Evolutionary conservation across 2,329 filamentous ascomycete genomes (phyloP), one percentile per base, ranked within the genome.

Genomic region (Periglandula ipomoeae): DNA sequence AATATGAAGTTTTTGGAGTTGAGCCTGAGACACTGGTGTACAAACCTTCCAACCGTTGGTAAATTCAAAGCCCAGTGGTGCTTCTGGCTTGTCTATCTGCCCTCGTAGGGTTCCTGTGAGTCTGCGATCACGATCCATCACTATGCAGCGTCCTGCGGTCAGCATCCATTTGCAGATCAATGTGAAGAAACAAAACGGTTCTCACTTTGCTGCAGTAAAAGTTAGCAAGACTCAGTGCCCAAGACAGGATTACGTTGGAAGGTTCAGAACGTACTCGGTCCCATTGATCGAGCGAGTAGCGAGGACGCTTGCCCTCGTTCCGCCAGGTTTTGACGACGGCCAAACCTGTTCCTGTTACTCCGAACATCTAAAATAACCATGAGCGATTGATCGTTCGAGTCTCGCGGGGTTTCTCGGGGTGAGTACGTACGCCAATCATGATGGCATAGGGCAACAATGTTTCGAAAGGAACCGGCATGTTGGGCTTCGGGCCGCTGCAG

Each of bases 121-220:
- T 60, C 80, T 73, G 52, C 73, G 70, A 58, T 84, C 80, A 58
- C 80, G 78, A 49, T 80, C 73, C 79, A 83, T 82, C 80, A 84
- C 80, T 83, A 47, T 24, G n/a, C 27, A 26, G n/a, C 13, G 13
- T 32, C 15, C 11, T 11, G 10, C n/a, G 20, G 35, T 50, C 9
- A 52, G 47, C 26, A 32, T 30, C n/a, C 32, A 23, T 20, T 49
- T 38, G 48, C 52, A 50, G 52, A 50, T 35, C 26, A 13, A 11
- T 4, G n/a, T 24, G n/a, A n/a, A n/a, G n/a, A n/a, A n/a, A 37
- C 4, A 41, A 24, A 5, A 27, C 13, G 5, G 22, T 20, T 39
- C 66, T 50, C 73, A 79, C 75, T 80, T 77, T 81, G 75, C 76
- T 81, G 55, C 52, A 51, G 40, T 45, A 42, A 44, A n/a, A 40